These are phyloP conservation scores for Rosa lucieae DNA, from an alignment of 306 rosid genomes.

Conservation along the genomic window DNA sequence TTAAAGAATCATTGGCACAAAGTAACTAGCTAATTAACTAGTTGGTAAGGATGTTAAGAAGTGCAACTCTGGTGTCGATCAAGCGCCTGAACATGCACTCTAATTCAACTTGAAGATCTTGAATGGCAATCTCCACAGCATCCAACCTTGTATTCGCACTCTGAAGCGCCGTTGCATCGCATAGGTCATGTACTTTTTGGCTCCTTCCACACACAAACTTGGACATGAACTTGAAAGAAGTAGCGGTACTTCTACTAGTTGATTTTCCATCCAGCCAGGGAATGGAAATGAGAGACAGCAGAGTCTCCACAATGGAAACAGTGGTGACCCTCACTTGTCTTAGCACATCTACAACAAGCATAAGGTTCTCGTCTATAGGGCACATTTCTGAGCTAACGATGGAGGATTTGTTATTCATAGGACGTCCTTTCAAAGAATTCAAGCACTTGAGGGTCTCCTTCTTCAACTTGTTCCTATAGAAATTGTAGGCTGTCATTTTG, in stretches of 20 bases:
- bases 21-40: neutral
- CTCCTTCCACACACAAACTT: conserved; percentile 31
- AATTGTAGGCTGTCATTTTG: conserved; percentile 39
- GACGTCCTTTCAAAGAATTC: conserved; percentile 37
- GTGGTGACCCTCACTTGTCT: conserved; percentile 50
- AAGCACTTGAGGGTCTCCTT: conserved; percentile 57
- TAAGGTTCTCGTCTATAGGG: conserved; percentile 31
- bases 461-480: conserved; percentile 50
- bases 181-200: conserved; percentile 24
- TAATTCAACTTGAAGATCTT: conserved; percentile 56
- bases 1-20: conserved; percentile 5
- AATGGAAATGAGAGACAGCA: conserved; percentile 46
- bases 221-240: conserved; percentile 25
- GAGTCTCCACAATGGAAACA: conserved; percentile 51
- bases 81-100: conserved; percentile 63
- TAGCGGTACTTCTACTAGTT: conserved; percentile 13
- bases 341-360: conserved; percentile 53
- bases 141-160: conserved; percentile 50
- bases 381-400: neutral
- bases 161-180: conserved; percentile 48
- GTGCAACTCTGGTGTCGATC: conserved; percentile 62
- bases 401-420: conserved; percentile 24
- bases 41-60: conserved; percentile 54
- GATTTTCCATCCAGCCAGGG: conserved; percentile 50
- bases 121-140: conserved; percentile 51